Conservation (phyloP, 192 early-diverging fungal species). For the Coemansia sp. region DNA sequence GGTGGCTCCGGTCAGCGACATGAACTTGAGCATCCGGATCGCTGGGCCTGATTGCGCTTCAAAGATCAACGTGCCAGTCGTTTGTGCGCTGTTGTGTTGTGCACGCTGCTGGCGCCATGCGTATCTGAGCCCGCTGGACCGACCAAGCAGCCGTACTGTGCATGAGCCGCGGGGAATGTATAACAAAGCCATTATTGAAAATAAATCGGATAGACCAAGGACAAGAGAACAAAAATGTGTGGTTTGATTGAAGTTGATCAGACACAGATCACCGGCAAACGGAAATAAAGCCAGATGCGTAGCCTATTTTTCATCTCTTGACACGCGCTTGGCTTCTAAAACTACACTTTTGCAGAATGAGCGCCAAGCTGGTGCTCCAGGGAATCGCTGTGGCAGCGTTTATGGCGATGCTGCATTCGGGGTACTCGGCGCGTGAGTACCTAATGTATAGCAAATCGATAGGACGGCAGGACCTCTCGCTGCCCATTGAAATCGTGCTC, state of each 20-base stretch:
- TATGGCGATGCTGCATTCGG: slow-evolving; percentile 48
- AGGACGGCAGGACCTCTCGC: slow-evolving; percentile 34
- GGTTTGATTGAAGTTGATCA: too few relatives aligned
- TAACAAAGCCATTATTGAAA: background rate
- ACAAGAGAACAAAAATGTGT: background rate
- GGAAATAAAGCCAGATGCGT: too few relatives aligned
- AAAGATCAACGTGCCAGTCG: slow-evolving; percentile 19
- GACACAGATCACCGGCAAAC: too few relatives aligned
- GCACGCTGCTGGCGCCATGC: background rate
- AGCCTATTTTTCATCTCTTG: too few relatives aligned
- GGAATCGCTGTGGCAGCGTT: slow-evolving; percentile 42
- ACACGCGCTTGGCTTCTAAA: background rate
- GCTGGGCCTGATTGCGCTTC: slow-evolving; percentile 38
- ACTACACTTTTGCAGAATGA: background rate
- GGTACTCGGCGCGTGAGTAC: slow-evolving; percentile 50
- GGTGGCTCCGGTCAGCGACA: slow-evolving; percentile 45
- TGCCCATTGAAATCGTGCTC: slow-evolving; percentile 47
- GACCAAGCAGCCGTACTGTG: background rate
- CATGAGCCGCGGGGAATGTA: background rate
- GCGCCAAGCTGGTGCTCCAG: slow-evolving; percentile 17
- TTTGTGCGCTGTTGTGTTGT: background rate
- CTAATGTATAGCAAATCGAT: slow-evolving; percentile 51
- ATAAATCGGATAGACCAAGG: background rate
- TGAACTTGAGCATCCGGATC: slow-evolving; percentile 52
- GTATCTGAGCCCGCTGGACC: background rate